A percentile compares a stretch with the other conserved stretches of the same genome.
Evolutionary conservation across 2,329 filamentous ascomycete genomes (phyloP).

Genomic region (Diaporthe citri): DNA sequence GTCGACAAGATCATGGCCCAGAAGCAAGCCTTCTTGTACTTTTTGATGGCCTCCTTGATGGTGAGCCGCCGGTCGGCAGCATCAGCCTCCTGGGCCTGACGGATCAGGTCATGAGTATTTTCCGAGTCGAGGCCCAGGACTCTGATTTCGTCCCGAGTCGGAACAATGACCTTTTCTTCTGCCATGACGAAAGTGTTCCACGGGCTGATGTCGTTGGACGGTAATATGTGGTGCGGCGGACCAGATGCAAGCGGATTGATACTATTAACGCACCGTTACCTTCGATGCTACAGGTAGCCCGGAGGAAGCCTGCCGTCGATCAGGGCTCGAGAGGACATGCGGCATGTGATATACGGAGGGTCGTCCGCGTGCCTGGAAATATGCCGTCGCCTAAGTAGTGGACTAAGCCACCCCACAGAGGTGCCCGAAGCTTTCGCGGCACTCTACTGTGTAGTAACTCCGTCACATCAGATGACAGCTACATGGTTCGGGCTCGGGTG

Average conservation of each 20-base stretch:
- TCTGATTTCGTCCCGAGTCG: constrained; percentile 29
- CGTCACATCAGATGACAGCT: constrained; percentile 25
- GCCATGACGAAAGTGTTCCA: constrained; percentile 7
- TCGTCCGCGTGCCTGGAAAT: neutral
- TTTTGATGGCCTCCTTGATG: constrained; percentile 44
- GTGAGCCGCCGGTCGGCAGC: constrained; percentile 44
- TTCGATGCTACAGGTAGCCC: neutral
- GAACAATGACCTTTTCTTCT: constrained; percentile 32
- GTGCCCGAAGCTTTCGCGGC: neutral
- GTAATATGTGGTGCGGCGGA: neutral
- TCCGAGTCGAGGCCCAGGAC: constrained; percentile 36
- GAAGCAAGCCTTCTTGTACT: constrained; percentile 48
- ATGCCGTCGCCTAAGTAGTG: constrained; percentile 3
- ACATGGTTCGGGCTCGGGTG: constrained; percentile 13
- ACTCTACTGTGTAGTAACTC: no score
- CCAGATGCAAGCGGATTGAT: neutral
- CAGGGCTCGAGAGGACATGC: neutral
- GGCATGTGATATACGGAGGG: constrained; percentile 25
- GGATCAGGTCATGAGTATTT: constrained; percentile 39
- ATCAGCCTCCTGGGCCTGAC: constrained; percentile 40
- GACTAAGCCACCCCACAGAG: constrained; percentile 10
- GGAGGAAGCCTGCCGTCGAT: constrained; percentile 13
- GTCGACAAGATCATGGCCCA: constrained; percentile 48
- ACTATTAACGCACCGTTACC: neutral
- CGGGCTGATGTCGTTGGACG: neutral